phyloP scores from a whole-genome alignment of 2,329 filamentous ascomycete genomes.

The Aspergillus neotritici region DNA sequence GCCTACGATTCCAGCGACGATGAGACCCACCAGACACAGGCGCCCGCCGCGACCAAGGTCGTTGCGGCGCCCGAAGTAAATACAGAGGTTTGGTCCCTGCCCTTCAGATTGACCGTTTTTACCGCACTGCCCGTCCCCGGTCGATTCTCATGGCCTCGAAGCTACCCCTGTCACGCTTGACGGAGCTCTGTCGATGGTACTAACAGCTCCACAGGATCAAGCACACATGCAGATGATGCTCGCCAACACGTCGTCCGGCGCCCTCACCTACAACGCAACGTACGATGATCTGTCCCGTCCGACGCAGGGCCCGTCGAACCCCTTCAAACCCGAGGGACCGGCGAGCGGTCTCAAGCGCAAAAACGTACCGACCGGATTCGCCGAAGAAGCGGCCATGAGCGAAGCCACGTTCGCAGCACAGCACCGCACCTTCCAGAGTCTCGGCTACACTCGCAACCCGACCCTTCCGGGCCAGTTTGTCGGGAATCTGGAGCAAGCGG shows the following conservation, averaged over 20 bases:
- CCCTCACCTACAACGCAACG: slow-evolving; percentile 53
- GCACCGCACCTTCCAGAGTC: slow-evolving; percentile 73
- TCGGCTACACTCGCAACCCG: slow-evolving; percentile 50
- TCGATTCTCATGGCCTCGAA: too few species aligned
- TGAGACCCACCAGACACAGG: slow-evolving; percentile 28
- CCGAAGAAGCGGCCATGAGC: slow-evolving; percentile 81
- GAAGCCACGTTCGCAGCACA: slow-evolving; percentile 85
- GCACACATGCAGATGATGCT: slow-evolving; percentile 48
- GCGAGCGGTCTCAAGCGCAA: slow-evolving; percentile 62
- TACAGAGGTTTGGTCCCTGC: slow-evolving; percentile 50
- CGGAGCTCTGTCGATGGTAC: slow-evolving; percentile 10
- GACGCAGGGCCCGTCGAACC: slow-evolving; percentile 64
- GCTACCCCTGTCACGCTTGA: too few species aligned
- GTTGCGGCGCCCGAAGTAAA: slow-evolving; percentile 50
- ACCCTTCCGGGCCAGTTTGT: slow-evolving; percentile 40
- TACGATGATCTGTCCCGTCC: slow-evolving; percentile 66
- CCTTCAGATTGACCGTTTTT: too few species aligned
- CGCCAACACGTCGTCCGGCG: slow-evolving; percentile 46
- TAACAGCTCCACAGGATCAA: slow-evolving; percentile 43
- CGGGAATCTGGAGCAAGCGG: slow-evolving; percentile 44
- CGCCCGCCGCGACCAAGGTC: slow-evolving; percentile 33
- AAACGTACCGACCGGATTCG: slow-evolving; percentile 77
- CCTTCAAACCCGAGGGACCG: slow-evolving; percentile 60
- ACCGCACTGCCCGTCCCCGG: too few species aligned
- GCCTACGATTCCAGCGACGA: slow-evolving; percentile 48